Percentiles rank a stretch among this genome's conserved stretches.
phyloP scores from a whole-genome alignment of 179 eudicot genomes.

The Heliamphora pulchella region DNA sequence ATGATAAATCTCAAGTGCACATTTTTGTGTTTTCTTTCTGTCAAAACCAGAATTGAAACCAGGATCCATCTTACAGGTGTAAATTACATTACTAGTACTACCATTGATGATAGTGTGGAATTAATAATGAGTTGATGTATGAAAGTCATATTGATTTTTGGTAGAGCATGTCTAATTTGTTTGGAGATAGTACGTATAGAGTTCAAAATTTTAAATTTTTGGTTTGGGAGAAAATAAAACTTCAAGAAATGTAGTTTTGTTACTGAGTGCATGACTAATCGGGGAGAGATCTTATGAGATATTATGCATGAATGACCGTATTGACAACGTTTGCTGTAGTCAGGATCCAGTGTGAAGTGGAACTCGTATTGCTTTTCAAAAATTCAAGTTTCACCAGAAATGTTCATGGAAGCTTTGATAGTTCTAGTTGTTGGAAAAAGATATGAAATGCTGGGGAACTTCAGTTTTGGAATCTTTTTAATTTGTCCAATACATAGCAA shows the following conservation, averaged over 20 bases:
- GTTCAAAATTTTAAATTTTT: not conserved
- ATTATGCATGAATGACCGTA: not conserved
- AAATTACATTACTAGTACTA: not conserved
- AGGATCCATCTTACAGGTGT: not conserved
- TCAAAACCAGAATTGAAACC: not conserved
- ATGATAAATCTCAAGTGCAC: not conserved
- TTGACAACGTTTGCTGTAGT: not conserved
- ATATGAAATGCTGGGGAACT: not conserved
- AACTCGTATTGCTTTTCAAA: not conserved
- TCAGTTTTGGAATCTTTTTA: not conserved
- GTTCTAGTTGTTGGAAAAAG: not conserved
- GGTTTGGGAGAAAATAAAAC: not conserved
- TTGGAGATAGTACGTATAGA: not conserved
- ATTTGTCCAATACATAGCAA: not conserved
- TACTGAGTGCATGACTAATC: not conserved
- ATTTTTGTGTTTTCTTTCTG: not conserved
- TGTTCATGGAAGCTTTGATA: not conserved
- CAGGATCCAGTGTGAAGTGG: not conserved
- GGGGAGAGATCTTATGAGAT: not conserved
- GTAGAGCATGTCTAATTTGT: slow-evolving; percentile 3
- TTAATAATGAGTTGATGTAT: not conserved
- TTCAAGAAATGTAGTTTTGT: not conserved
- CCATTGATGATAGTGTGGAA: not conserved
- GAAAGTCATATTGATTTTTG: not conserved
- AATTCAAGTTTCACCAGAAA: not conserved